Evolutionary conservation across 2,329 filamentous ascomycete genomes (phyloP), one percentile per base, ranked within the genome.

Genomic region (Talaromyces amestolkiae): DNA sequence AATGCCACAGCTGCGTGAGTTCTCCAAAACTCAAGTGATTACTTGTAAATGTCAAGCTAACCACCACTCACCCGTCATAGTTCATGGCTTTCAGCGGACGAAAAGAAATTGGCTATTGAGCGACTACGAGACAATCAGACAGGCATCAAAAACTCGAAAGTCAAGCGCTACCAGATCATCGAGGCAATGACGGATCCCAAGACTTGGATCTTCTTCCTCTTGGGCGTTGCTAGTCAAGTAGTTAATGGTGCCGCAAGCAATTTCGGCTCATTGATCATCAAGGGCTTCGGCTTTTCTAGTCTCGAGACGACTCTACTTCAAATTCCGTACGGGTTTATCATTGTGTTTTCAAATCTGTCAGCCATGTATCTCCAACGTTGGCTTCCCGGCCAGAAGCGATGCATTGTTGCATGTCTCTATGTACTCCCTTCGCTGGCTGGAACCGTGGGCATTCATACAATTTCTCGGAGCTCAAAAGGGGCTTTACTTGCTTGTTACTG

Each of bases 351-450:
- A 17, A 43, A 43, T 15, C 37, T 66, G 2, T 66, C 65, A 2
- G 65, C 65, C 6, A 66, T 66, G 65, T 66, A 66, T 53, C 49
- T 66, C 41, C 65, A 66, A 33, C 54, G 56, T 53, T 66, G 65
- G 62, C 62, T 66, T 13, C 61, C 65, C 1, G 65, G 65, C 11
- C 65, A 66, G 31, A 66, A 61, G 35, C 37, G 65, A 9, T 66
- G 65, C 24, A 19, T 66, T 31, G 65, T 66, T 7, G 65, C 61
- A 19, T 33, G 53, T 22, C 19, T 64, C 10, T 66, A 66, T 49
- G 61, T 66, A 0, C 60, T 62, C 35, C 65, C 65, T 17, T 62
- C 65, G 11, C 33, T 66, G 17, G 62, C 65, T 19, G 65, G 65
- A n/a, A 56, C 65, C 27, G 62, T 65, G 11, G 65, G 65, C 5